phyloP scores from a whole-genome alignment of 2,329 filamentous ascomycete genomes.

The Nemania sp. region DNA sequence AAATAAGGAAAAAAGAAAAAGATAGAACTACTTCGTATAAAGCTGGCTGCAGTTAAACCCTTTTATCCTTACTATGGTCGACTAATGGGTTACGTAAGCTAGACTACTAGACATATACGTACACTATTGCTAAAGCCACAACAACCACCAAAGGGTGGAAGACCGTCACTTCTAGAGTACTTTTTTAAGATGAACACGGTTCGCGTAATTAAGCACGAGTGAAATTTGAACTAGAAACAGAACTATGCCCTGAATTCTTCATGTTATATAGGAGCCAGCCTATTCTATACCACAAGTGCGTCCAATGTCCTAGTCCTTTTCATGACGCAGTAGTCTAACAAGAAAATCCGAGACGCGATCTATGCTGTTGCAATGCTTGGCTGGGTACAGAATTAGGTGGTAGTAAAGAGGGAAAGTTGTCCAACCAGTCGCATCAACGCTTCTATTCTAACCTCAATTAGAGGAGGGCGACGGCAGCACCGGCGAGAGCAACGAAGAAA shows the following conservation, averaged over 20 bases:
- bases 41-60: no score
- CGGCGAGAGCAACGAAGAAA: slow-evolving; percentile 22
- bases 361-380: slow-evolving; percentile 6
- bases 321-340: slow-evolving; percentile 6
- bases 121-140: no score
- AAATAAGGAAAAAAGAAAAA: no score
- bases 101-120: no score
- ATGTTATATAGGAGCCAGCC: slow-evolving; percentile 19
- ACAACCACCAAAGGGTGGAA: no score
- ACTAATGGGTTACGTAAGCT: no score
- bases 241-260: slow-evolving; percentile 1
- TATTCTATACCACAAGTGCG: slow-evolving; percentile 16
- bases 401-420: slow-evolving; percentile 1
- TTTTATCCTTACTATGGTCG: no score
- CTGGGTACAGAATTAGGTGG: slow-evolving; percentile 5
- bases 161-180: no score
- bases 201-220: neutral
- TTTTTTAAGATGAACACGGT: neutral
- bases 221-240: slow-evolving; percentile 3
- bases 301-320: slow-evolving; percentile 13
- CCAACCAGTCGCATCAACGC: slow-evolving; percentile 1
- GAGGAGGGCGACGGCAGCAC: slow-evolving; percentile 20
- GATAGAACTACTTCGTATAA: no score
- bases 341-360: slow-evolving; percentile 5
- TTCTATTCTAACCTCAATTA: slow-evolving; percentile 7